Percentiles rank a stretch among this genome's conserved stretches.
These are phyloP conservation scores for Psilocybe tampanensis DNA, from an alignment of 768 basidiomycete genomes.

Conservation along the genomic window DNA sequence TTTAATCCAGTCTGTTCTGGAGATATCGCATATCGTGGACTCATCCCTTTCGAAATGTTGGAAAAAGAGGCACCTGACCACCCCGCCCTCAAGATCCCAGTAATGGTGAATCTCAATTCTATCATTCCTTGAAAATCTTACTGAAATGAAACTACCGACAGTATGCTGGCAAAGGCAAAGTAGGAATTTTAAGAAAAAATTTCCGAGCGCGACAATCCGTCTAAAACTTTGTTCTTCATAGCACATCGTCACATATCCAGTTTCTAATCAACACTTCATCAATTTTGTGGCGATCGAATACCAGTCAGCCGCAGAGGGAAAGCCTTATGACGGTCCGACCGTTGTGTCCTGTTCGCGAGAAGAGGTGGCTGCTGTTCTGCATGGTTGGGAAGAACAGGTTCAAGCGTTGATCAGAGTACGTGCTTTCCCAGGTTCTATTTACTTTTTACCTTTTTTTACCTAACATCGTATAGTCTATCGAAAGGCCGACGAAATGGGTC, in stretches of 20 bases:
- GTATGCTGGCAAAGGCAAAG: slow-evolving; percentile 2
- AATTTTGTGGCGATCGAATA: slow-evolving; percentile 48
- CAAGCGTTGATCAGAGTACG: slow-evolving; percentile 45
- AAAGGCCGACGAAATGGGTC: slow-evolving; percentile 45
- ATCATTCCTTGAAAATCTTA: neutral
- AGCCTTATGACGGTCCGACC: slow-evolving; percentile 27
- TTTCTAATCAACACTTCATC: slow-evolving; percentile 47
- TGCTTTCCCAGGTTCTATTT: slow-evolving; percentile 1
- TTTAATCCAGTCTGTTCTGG: slow-evolving; percentile 42
- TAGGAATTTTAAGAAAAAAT: neutral
- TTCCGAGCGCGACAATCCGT: too few relatives aligned
- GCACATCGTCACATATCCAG: slow-evolving; percentile 24
- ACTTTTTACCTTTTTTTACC: neutral
- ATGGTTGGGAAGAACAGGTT: slow-evolving; percentile 49
- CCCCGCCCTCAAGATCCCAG: slow-evolving; percentile 22
- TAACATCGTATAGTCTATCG: slow-evolving; percentile 34
- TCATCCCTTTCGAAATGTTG: slow-evolving; percentile 32
- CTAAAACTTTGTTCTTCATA: neutral
- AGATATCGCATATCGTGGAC: slow-evolving; percentile 35
- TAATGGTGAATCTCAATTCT: slow-evolving; percentile 23
- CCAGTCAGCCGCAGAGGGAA: slow-evolving; percentile 33
- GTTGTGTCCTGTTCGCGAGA: slow-evolving; percentile 26
- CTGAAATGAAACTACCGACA: neutral
- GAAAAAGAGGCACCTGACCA: slow-evolving; percentile 30
- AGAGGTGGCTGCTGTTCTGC: slow-evolving; percentile 39